Base-by-base conservation (phyloP, 306 rosid species). In the Dryas octopetala region DNA sequence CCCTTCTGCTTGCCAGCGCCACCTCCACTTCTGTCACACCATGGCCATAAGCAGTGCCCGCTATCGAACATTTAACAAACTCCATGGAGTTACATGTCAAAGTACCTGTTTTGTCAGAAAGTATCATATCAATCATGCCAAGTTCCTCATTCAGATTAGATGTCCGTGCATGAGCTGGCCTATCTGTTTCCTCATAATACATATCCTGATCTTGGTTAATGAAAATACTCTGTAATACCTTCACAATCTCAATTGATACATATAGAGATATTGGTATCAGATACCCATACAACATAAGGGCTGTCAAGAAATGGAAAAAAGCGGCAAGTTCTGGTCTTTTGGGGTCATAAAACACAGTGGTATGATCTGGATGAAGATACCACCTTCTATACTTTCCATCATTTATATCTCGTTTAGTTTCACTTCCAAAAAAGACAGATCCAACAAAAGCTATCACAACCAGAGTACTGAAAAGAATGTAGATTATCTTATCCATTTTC, bases 41-140 rank as follows among this genome's bases (percentile, higher is more conserved):
- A 57, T 78, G 90, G 47, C 98, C 98, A 83, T 93, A 93, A 45
- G 75, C 78, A 79, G 86, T 80, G 72, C 96, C 97, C 0, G 88
- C 95, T 67, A 93, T 79, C 46, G 93, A 91, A 81, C 98, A 91
- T 83, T 93, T 91, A 68, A 93, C 83, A 74, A 93, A 93, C 74
- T 93, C 98, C 98, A 93, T 91, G 32, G 97, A 91, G 84, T 93
- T 93, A 75, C 96, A 91, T 61, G 98, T 93, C 89, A 93, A 80
- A 62, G 98, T 93, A 59, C 98, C 98, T 2, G 98, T 93, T 80
- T 93, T 93, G 75, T 93, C 98, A 19, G 96, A 88, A 81, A 93
- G 88, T 85, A 93, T 84, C 0, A 85, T 93, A 60, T 91, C 82
- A 74, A 93, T 88, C 83, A 91, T 97, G 76, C 98, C 98, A 63